These are phyloP conservation scores for Ascosphaera apis DNA, from an alignment of 2,329 filamentous ascomycete genomes.

Conservation along the genomic window DNA sequence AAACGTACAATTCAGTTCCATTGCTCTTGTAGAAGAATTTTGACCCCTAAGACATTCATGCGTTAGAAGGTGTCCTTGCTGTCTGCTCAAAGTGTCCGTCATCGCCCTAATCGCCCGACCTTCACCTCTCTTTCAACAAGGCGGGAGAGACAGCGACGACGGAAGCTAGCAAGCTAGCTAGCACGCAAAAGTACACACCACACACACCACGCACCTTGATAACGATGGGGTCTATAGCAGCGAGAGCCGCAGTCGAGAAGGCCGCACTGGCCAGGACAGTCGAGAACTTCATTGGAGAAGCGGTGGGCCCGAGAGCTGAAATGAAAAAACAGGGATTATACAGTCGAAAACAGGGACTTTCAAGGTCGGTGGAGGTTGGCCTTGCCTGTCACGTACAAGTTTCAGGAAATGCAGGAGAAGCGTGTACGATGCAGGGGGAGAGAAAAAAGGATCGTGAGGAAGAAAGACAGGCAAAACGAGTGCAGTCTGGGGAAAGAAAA, in stretches of 20 bases:
- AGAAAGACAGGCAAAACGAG: slow-evolving; percentile 5
- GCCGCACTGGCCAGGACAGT: slow-evolving; percentile 27
- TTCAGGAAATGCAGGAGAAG: background rate
- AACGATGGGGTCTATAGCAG: slow-evolving; percentile 32
- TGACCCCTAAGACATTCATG: slow-evolving; percentile 30
- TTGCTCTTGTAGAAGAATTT: slow-evolving; percentile 82
- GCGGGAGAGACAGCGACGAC: no score
- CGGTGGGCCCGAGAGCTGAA: background rate
- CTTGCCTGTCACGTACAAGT: background rate
- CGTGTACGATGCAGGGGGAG: background rate
- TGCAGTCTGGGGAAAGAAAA: slow-evolving; percentile 4
- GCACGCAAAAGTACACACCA: slow-evolving; percentile 1
- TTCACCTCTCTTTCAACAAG: no score
- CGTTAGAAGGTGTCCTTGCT: slow-evolving; percentile 5
- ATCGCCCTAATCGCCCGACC: background rate
- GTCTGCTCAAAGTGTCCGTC: background rate
- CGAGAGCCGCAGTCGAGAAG: slow-evolving; percentile 22
- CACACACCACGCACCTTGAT: slow-evolving; percentile 33
- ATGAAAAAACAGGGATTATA: slow-evolving; percentile 1
- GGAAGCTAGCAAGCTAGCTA: slow-evolving; percentile 1
- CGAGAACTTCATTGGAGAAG: slow-evolving; percentile 28
- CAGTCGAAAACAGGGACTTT: background rate
- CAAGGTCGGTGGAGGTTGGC: slow-evolving; percentile 1
- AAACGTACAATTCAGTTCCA: slow-evolving; percentile 43
- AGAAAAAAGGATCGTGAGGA: slow-evolving; percentile 7